Evolutionary conservation across 768 basidiomycete genomes (phyloP).

Genomic region (Tephrocybe sp.): DNA sequence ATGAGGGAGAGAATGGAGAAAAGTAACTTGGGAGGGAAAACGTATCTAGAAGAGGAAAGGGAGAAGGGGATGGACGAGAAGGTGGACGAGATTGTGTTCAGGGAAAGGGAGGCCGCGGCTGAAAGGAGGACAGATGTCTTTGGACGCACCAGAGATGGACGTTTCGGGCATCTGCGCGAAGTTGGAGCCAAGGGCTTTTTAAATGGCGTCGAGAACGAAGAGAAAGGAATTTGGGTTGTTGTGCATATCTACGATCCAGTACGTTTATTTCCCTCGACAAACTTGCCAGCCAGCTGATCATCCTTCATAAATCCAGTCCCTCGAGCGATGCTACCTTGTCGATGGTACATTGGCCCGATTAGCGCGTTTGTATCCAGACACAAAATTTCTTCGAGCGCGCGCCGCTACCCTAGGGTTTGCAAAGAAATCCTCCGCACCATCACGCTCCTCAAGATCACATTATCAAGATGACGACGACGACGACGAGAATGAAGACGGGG

Average conservation of each 20-base stretch:
- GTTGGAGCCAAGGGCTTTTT: slow-evolving; percentile 75
- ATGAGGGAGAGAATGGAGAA: slow-evolving; percentile 61
- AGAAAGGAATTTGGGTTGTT: slow-evolving; percentile 72
- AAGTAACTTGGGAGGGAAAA: slow-evolving; percentile 62
- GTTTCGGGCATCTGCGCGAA: slow-evolving; percentile 79
- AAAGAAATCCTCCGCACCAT: slow-evolving; percentile 20
- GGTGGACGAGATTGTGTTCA: slow-evolving; percentile 42
- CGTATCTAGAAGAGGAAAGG: slow-evolving; percentile 74
- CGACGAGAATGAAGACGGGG: slow-evolving; percentile 30
- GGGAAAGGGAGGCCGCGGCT: slow-evolving; percentile 35
- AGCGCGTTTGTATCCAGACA: slow-evolving; percentile 65
- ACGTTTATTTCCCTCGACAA: slow-evolving; percentile 24
- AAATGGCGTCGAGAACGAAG: slow-evolving; percentile 71
- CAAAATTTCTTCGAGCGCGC: slow-evolving; percentile 81
- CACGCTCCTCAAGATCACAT: slow-evolving; percentile 30
- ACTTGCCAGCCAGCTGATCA: slow-evolving; percentile 1
- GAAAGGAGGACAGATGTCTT: slow-evolving; percentile 40
- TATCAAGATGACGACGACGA: slow-evolving; percentile 23
- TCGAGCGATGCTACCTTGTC: slow-evolving; percentile 70
- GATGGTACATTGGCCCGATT: slow-evolving; percentile 67
- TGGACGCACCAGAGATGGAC: slow-evolving; percentile 48
- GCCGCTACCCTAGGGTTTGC: slow-evolving; percentile 77
- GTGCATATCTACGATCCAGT: slow-evolving; percentile 83
- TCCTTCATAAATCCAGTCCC: slow-evolving; percentile 42
- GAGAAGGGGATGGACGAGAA: slow-evolving; percentile 49